These are phyloP conservation scores for Microcos paniculata DNA, from an alignment of 345 rosid genomes.

Conservation along the genomic window DNA sequence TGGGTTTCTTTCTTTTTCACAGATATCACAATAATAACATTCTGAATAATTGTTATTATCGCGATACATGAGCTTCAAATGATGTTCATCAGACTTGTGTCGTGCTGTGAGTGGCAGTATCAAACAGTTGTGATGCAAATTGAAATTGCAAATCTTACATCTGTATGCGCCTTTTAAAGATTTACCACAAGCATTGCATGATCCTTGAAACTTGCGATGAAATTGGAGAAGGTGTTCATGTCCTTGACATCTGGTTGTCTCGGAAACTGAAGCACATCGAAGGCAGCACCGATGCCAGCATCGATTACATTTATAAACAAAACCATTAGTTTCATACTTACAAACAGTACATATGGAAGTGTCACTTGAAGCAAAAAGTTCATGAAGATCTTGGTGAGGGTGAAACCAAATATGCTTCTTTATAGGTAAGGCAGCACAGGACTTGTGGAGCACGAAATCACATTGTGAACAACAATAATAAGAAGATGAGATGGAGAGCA, in stretches of 20 bases:
- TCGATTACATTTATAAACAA: neutral
- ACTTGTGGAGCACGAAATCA: slow-evolving; percentile 23
- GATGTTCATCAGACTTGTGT: slow-evolving; percentile 6
- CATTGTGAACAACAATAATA: slow-evolving; percentile 24
- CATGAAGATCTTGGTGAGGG: neutral
- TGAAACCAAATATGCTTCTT: neutral
- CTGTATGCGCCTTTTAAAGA: neutral
- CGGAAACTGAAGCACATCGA: slow-evolving; percentile 1
- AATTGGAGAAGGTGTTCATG: slow-evolving; percentile 1
- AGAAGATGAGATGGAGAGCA: slow-evolving; percentile 4
- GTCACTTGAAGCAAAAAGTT: neutral
- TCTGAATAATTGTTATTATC: neutral
- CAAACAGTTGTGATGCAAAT: neutral
- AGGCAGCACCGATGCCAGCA: neutral
- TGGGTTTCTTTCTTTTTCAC: slow-evolving; percentile 20
- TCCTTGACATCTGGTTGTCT: neutral
- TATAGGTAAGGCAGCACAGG: slow-evolving; percentile 22
- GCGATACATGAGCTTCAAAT: slow-evolving; percentile 4
- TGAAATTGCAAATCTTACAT: slow-evolving; percentile 9
- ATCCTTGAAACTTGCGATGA: neutral
- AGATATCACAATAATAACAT: slow-evolving; percentile 13
- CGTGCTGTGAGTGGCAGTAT: slow-evolving; percentile 4
- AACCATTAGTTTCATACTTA: neutral
- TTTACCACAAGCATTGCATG: neutral
- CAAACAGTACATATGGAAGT: neutral